Percentiles rank a stretch among this genome's conserved stretches.
phyloP scores from a whole-genome alignment of 2,329 filamentous ascomycete species.

The Nemania diffusa region DNA sequence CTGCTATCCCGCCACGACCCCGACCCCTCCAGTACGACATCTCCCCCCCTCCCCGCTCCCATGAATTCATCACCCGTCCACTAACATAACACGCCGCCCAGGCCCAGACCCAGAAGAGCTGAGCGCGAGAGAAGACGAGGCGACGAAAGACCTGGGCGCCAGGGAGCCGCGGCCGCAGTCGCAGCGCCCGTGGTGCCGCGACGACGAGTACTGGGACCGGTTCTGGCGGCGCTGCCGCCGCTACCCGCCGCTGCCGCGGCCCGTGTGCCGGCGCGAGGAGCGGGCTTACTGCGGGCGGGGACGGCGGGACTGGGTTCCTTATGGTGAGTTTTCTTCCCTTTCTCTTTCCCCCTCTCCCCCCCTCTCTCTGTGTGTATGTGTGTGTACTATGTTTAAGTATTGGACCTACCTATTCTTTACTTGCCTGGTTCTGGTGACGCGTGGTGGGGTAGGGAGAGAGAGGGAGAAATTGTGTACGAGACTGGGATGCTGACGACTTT shows the following conservation, averaged over 20 bases:
- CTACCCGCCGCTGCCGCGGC: background rate
- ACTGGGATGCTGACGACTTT: background rate
- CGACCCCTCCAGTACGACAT: background rate
- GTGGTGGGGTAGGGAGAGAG: too few species aligned
- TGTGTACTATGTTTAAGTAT: background rate
- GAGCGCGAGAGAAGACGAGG: background rate
- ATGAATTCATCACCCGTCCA: too few species aligned
- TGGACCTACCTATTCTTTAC: background rate
- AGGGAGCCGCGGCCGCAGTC: background rate
- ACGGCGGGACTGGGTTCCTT: background rate
- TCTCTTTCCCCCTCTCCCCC: too few species aligned
- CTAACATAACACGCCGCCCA: background rate
- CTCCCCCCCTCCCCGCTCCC: too few species aligned
- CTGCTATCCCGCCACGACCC: background rate
- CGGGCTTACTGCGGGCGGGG: constrained; percentile 5
- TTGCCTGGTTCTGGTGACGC: too few species aligned
- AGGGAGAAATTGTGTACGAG: background rate
- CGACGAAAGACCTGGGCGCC: background rate
- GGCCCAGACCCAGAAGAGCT: background rate
- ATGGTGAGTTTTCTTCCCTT: constrained; percentile 8
- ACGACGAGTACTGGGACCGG: constrained; percentile 5
- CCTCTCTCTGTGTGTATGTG: too few species aligned
- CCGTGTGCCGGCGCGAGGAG: background rate
- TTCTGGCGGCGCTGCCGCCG: constrained; percentile 8
- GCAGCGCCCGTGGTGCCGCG: background rate